Evolutionary conservation across 176 grass and related monocot species (phyloP).

Genomic region (Puccinellia tenuiflora): DNA sequence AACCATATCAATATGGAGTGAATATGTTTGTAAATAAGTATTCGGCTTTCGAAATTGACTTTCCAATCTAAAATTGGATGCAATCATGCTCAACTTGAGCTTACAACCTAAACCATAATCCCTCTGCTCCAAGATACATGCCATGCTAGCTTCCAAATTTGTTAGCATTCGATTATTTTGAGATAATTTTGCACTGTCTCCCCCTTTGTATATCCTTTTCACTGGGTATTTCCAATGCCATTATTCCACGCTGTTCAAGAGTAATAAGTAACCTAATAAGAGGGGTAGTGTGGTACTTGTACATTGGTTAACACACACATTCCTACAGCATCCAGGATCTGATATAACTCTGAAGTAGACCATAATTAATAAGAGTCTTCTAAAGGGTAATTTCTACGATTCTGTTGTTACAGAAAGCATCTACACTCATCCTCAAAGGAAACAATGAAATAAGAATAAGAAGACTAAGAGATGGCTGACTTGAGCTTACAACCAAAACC

Average conservation of each 20-base stretch:
- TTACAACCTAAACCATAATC: background rate
- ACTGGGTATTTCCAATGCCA: background rate
- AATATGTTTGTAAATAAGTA: background rate
- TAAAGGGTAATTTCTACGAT: background rate
- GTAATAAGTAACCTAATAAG: background rate
- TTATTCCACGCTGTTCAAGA: background rate
- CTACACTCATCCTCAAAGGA: background rate
- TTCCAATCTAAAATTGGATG: background rate
- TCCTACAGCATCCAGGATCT: background rate
- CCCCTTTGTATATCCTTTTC: background rate
- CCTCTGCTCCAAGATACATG: background rate
- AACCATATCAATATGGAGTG: background rate
- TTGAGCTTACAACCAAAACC: background rate
- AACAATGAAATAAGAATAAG: slow-evolving; percentile 10
- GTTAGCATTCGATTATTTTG: background rate
- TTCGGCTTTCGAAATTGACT: background rate
- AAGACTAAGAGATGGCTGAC: background rate
- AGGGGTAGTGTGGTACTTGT: background rate
- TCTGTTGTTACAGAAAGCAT: slow-evolving; percentile 8
- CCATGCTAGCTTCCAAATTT: background rate
- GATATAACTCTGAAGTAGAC: background rate
- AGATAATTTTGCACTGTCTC: background rate
- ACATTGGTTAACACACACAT: background rate
- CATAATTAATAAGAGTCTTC: background rate
- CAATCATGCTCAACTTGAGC: background rate